Evolutionary conservation across 2,329 filamentous ascomycete genomes (phyloP).

Genomic region (Echinosphaeria canescens): DNA sequence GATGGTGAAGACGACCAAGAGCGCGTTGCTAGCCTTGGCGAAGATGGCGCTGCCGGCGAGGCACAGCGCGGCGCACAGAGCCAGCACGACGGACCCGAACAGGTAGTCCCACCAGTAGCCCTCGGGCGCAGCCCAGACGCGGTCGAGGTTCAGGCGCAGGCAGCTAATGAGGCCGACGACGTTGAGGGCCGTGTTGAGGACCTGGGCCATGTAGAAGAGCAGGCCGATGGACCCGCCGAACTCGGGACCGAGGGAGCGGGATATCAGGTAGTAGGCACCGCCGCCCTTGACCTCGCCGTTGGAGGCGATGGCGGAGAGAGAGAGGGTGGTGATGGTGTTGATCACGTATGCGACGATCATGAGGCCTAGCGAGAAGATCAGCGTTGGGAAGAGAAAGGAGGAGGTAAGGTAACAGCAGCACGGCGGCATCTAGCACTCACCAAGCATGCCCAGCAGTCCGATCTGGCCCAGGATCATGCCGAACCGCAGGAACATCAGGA

Average conservation of each 20-base stretch:
- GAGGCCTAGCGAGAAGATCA: too few relatives aligned
- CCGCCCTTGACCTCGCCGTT: constrained; percentile 79
- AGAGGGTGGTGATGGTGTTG: constrained; percentile 68
- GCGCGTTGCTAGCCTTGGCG: constrained; percentile 55
- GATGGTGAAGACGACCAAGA: constrained; percentile 48
- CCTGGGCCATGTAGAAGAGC: constrained; percentile 78
- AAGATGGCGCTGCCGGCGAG: constrained; percentile 65
- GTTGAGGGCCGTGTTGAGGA: constrained; percentile 73
- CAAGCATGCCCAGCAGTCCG: constrained; percentile 60
- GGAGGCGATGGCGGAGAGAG: constrained; percentile 71
- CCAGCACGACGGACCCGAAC: constrained; percentile 48
- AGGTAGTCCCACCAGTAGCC: constrained; percentile 61
- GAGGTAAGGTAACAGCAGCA: constrained; percentile 1
- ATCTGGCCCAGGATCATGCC: constrained; percentile 66
- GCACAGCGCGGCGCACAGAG: constrained; percentile 54
- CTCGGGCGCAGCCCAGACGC: constrained; percentile 40
- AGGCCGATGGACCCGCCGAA: constrained; percentile 79
- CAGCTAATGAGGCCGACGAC: constrained; percentile 73
- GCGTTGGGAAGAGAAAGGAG: constrained; percentile 4
- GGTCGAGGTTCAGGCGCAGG: constrained; percentile 52
- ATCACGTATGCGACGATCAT: constrained; percentile 58
- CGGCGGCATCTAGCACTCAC: constrained; percentile 19
- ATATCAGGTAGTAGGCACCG: constrained; percentile 78
- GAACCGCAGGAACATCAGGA: constrained; percentile 83
- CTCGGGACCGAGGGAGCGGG: constrained; percentile 64